Conservation (phyloP, 257 asterid species). For the Coffea canephora region DNA sequence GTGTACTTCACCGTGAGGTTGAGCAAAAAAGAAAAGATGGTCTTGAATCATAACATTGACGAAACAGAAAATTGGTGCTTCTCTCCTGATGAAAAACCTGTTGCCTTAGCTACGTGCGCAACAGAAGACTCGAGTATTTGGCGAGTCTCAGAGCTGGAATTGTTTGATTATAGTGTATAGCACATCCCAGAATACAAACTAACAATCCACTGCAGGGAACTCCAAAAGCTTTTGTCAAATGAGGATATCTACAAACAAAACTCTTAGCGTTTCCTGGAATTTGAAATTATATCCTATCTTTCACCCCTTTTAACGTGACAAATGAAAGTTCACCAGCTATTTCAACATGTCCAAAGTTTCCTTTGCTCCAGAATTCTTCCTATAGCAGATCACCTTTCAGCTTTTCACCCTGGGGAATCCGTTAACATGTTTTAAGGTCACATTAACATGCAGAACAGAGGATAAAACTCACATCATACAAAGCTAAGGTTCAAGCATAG, state of each 20-base stretch:
- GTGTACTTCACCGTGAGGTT: too few species aligned
- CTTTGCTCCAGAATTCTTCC: conserved; percentile 14
- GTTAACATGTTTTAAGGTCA: conserved; percentile 5
- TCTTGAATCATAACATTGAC: too few species aligned
- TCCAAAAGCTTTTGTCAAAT: not conserved
- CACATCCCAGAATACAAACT: not conserved
- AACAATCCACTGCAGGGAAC: not conserved
- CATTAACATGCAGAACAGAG: not conserved
- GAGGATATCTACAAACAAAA: conserved; percentile 6
- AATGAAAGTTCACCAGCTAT: not conserved
- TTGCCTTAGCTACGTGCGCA: too few species aligned
- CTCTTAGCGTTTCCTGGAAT: not conserved
- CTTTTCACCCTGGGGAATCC: conserved; percentile 37
- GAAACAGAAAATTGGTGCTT: too few species aligned
- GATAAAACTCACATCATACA: not conserved
- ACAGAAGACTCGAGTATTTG: too few species aligned
- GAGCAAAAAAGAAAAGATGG: too few species aligned
- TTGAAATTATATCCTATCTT: too few species aligned
- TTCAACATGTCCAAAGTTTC: not conserved
- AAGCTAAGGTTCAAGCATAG: not conserved
- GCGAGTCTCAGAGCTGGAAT: too few species aligned
- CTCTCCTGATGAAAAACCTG: too few species aligned
- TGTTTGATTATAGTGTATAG: too few species aligned
- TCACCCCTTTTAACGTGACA: not conserved
- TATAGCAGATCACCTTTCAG: conserved; percentile 26